Conservation (phyloP, 805 yeast genomes). For the Candida manassasensis region DNA sequence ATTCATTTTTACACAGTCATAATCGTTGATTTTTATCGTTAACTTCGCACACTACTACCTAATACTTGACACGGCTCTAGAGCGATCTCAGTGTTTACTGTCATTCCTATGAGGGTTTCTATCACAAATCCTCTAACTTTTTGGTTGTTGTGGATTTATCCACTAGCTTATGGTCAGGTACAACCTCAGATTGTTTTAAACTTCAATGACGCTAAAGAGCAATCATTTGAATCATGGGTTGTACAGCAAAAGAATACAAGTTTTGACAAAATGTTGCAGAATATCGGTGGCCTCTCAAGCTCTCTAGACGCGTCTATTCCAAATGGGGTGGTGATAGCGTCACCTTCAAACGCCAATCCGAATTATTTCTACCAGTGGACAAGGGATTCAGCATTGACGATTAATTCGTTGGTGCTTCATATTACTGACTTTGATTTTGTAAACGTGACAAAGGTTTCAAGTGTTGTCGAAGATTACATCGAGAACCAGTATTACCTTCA, state of each 20-base stretch:
- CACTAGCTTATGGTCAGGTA: background rate
- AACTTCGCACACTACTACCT: no score
- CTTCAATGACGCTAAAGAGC: background rate
- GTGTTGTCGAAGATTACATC: constrained; percentile 55
- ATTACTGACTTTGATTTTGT: constrained; percentile 1
- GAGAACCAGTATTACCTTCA: constrained; percentile 57
- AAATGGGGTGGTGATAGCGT: constrained; percentile 75
- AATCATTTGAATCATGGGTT: constrained; percentile 45
- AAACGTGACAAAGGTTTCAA: constrained; percentile 8
- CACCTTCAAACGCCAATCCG: constrained; percentile 69
- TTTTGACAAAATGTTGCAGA: constrained; percentile 44
- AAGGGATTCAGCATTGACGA: constrained; percentile 82
- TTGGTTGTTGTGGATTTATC: background rate
- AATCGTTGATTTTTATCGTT: no score
- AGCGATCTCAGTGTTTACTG: no score
- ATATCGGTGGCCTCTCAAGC: constrained; percentile 50
- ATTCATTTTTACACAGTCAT: no score
- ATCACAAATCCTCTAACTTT: no score
- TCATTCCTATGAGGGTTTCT: no score
- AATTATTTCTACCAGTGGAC: constrained; percentile 89
- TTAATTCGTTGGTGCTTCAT: constrained; percentile 55
- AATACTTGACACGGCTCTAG: no score
- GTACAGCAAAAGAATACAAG: constrained; percentile 36
- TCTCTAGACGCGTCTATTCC: constrained; percentile 32
- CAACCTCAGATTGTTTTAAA: background rate